These are phyloP conservation scores for Rhizopogon rudus DNA, from an alignment of 768 basidiomycete species.

Conservation along the genomic window DNA sequence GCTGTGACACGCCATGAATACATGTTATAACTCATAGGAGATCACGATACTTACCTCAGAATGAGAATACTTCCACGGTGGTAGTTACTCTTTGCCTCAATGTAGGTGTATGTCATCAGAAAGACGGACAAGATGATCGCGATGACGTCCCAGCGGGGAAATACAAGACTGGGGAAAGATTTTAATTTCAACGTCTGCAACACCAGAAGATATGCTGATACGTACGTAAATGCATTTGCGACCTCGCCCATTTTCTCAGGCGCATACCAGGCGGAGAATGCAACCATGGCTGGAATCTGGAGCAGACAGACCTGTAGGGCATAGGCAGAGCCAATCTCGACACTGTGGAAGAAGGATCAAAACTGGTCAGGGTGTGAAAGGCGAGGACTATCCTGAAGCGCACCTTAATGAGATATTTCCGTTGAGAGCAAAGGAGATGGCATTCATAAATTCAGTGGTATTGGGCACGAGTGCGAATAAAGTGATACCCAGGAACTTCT, in stretches of 20 bases:
- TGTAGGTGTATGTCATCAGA: conserved; percentile 97
- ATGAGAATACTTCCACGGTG: conserved; percentile 95
- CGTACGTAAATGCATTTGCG: conserved; percentile 92
- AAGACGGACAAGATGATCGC: conserved; percentile 95
- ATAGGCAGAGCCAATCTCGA: conserved; percentile 99
- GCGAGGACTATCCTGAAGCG: conserved; percentile 10
- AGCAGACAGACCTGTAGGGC: conserved; percentile 96
- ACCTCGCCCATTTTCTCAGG: conserved; percentile 82
- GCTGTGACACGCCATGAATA: conserved; percentile 34
- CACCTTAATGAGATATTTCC: conserved; percentile 96
- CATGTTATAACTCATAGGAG: background rate
- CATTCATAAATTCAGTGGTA: conserved; percentile 99
- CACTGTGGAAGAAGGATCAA: conserved; percentile 43
- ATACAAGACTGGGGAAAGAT: conserved; percentile 65
- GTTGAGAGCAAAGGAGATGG: conserved; percentile 94
- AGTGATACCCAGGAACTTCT: conserved; percentile 96
- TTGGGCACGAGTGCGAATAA: conserved; percentile 97
- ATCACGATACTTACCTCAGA: conserved; percentile 55
- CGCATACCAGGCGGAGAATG: conserved; percentile 94
- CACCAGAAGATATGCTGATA: conserved; percentile 8
- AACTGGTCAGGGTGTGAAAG: background rate
- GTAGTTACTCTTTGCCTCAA: conserved; percentile 98
- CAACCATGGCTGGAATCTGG: conserved; percentile 98
- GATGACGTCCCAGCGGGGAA: conserved; percentile 98
- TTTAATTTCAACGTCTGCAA: background rate